These are phyloP conservation scores for Psilocybe tampanensis DNA, from an alignment of 768 basidiomycete genomes.

Conservation along the genomic window DNA sequence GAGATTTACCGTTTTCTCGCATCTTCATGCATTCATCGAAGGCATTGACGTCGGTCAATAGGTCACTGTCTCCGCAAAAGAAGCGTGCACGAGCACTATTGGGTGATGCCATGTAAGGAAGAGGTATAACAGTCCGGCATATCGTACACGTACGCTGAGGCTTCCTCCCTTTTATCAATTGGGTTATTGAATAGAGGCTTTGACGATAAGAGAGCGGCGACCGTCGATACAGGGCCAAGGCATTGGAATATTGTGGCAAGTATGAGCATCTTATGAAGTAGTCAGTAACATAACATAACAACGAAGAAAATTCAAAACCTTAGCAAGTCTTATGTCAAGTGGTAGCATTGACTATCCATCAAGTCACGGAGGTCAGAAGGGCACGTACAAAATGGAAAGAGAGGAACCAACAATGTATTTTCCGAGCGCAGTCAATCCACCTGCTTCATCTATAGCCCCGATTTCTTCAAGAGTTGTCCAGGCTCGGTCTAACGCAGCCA, in stretches of 20 bases:
- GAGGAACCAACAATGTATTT: slow-evolving; percentile 59
- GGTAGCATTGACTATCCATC: slow-evolving; percentile 73
- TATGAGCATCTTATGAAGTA: slow-evolving; percentile 74
- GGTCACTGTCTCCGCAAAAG: slow-evolving; percentile 72
- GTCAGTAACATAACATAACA: background rate
- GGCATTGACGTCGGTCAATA: slow-evolving; percentile 80
- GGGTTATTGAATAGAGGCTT: slow-evolving; percentile 87
- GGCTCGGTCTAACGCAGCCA: slow-evolving; percentile 75
- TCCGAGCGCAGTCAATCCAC: slow-evolving; percentile 79
- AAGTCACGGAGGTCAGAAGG: background rate
- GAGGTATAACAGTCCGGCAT: background rate
- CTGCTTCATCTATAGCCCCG: slow-evolving; percentile 70
- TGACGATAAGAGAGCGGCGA: slow-evolving; percentile 82
- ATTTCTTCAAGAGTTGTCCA: slow-evolving; percentile 74
- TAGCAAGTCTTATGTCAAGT: slow-evolving; percentile 83
- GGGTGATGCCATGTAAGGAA: background rate
- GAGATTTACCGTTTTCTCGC: slow-evolving; percentile 51
- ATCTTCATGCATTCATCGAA: slow-evolving; percentile 65
- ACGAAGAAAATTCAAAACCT: slow-evolving; percentile 44
- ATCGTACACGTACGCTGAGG: slow-evolving; percentile 52
- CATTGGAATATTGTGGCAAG: slow-evolving; percentile 84
- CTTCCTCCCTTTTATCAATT: slow-evolving; percentile 82
- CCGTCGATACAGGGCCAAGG: slow-evolving; percentile 77
- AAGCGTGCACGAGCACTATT: slow-evolving; percentile 75
- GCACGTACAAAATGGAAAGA: background rate